Evolutionary conservation across 768 basidiomycete genomes (phyloP), one percentile per base, ranked within the genome.

Genomic region (Hysterangium stoloniferum): DNA sequence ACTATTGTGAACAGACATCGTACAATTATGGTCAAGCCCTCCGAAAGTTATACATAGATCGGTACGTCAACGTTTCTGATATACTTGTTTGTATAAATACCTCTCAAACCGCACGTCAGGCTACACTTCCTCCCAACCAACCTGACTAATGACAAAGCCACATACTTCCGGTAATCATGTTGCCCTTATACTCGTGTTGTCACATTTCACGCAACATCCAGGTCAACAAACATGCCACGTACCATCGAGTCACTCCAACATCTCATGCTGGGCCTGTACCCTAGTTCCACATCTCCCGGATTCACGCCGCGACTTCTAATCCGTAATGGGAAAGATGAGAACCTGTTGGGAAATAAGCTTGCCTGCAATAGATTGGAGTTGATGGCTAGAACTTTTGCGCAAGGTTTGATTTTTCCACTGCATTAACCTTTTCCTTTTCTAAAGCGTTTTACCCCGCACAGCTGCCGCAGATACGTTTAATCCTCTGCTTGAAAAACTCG

Each of bases 161-260:
- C 72, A 22, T 86, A 86, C 62, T 82, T 86, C 56, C 71, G 84
- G 73, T 78, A 46, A n/a, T 41, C 52, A 52, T 15, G 5, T n/a
- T n/a, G 20, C 36, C 32, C 34, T 17, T 12, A 4, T 15, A 22
- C 7, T 27, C 27, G 12, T 46, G 43, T 41, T 15, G 1, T 34
- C 19, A 5, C 36, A 31, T 24, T 24, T 50, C 7, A 37, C 36
- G 37, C 24, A 28, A 28, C 22, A 42, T 34, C 33, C 33, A 81
- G 82, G 41, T 83, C 78, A 13, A 91, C 88, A 2, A 84, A 86
- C 59, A 78, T 91, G 62, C 77, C 86, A 0, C 72, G 88, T 29
- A 89, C 86, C 4, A 79, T 82, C 13, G 84, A 89, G 57, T 81
- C 81, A 0, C 64, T 88, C 15, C 80, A 84, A 56, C 80, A 90